phyloP scores from a whole-genome alignment of 345 rosid genomes.

The Barbarea vulgaris region DNA sequence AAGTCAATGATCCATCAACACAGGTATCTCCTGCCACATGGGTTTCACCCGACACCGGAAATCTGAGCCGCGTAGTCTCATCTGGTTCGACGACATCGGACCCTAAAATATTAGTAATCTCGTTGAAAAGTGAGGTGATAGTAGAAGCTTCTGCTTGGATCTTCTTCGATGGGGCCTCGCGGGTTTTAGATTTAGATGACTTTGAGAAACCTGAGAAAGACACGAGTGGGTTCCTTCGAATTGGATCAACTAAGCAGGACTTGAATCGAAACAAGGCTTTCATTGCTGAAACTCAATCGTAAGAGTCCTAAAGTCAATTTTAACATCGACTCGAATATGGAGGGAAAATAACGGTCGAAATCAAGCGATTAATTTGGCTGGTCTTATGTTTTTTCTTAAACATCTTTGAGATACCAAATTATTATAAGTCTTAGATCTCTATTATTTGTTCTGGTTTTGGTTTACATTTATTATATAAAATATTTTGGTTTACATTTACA shows the following conservation, averaged over 20 bases:
- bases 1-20: constrained; percentile 3
- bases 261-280: constrained; percentile 37
- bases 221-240: constrained; percentile 6
- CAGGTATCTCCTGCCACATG: not conserved
- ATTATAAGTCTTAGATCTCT: not conserved
- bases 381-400: not conserved
- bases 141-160: constrained; percentile 40
- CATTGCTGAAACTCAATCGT: constrained; percentile 15
- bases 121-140: constrained; percentile 54
- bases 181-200: constrained; percentile 42
- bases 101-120: constrained; percentile 64
- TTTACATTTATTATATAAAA: not conserved
- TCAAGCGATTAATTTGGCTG: not conserved
- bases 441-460: not conserved
- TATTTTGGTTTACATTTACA: no score
- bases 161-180: constrained; percentile 41
- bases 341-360: constrained; percentile 26
- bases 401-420: not conserved
- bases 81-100: constrained; percentile 40
- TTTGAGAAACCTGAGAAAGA: constrained; percentile 47
- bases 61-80: constrained; percentile 36
- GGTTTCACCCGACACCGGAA: no score
- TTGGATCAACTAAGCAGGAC: constrained; percentile 1
- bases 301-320: not conserved
- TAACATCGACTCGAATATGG: not conserved